Percentiles rank a stretch among this genome's conserved stretches.
Conservation (phyloP, 139 green algal species). For the Closterium sp. region DNA sequence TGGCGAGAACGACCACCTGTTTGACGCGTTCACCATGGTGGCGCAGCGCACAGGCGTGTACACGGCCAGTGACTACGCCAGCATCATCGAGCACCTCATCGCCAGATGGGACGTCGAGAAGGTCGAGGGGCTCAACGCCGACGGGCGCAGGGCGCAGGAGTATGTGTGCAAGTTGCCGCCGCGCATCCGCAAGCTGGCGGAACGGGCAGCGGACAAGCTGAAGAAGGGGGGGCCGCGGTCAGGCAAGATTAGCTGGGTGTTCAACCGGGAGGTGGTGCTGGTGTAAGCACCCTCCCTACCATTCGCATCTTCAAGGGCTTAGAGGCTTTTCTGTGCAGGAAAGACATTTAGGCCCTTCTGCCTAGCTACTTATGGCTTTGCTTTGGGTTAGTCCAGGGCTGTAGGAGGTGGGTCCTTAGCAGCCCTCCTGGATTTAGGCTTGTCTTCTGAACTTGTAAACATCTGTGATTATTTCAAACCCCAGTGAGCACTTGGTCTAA, state of each 20-base stretch:
- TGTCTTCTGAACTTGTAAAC: not conserved
- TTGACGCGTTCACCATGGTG: constrained; percentile 87
- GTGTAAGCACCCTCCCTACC: constrained; percentile 15
- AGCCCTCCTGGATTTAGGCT: not conserved
- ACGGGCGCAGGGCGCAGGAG: constrained; percentile 60
- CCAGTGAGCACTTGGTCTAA: too few relatives aligned
- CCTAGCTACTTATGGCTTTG: not conserved
- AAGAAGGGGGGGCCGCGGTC: constrained; percentile 58
- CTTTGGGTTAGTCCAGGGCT: not conserved
- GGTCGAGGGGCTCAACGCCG: constrained; percentile 59
- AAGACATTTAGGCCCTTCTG: not conserved
- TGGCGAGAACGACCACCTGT: constrained; percentile 67
- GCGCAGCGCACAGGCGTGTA: constrained; percentile 80
- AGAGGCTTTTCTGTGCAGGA: not conserved
- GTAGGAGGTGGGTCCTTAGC: not conserved
- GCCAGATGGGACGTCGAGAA: constrained; percentile 74
- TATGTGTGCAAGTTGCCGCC: constrained; percentile 70
- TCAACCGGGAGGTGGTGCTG: constrained; percentile 73
- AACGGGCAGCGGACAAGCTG: constrained; percentile 70
- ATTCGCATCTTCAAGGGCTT: too few relatives aligned
- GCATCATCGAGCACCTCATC: constrained; percentile 94
- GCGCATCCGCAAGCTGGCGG: constrained; percentile 82
- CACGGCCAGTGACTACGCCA: constrained; percentile 82
- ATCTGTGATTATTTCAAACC: not conserved
- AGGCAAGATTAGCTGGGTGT: constrained; percentile 86